Evolutionary conservation across 345 rosid genomes (phyloP).

Genomic region (Garcia nutans): DNA sequence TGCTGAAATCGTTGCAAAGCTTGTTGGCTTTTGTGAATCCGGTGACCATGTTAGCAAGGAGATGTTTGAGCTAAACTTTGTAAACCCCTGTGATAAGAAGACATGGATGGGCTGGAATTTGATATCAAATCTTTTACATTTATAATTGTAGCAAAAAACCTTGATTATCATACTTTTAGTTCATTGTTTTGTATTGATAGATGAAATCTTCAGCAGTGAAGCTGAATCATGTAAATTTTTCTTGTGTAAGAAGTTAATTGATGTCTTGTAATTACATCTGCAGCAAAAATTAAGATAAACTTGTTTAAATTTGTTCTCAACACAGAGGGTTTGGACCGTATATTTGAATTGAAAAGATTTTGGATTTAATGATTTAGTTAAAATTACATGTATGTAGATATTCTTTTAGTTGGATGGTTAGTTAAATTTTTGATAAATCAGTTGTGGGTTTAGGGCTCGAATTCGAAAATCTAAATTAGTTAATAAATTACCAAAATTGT

Average conservation of each 20-base stretch:
- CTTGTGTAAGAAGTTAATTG: background rate
- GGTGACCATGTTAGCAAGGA: constrained; percentile 75
- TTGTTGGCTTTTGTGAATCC: constrained; percentile 83
- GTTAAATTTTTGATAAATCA: too few relatives aligned
- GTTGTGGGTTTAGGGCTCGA: too few relatives aligned
- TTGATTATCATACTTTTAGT: background rate
- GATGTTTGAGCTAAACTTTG: constrained; percentile 87
- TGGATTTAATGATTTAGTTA: too few relatives aligned
- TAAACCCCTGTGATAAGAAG: constrained; percentile 72
- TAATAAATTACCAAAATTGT: too few relatives aligned
- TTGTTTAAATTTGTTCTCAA: background rate
- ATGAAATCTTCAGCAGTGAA: background rate
- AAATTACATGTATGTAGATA: too few relatives aligned
- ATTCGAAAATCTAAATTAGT: too few relatives aligned
- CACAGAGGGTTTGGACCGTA: too few relatives aligned
- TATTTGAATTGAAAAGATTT: too few relatives aligned
- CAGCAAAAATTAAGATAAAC: background rate
- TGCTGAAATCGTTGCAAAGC: constrained; percentile 75
- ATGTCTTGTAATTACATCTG: background rate
- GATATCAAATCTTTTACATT: constrained; percentile 68
- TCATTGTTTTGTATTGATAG: background rate
- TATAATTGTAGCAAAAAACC: constrained; percentile 38
- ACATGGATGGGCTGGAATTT: constrained; percentile 96
- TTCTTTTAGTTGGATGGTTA: too few relatives aligned
- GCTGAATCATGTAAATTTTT: background rate